These are phyloP conservation scores for Miamiensis avidus DNA, from an alignment of 169 alveolate species.

Conservation along the genomic window DNA sequence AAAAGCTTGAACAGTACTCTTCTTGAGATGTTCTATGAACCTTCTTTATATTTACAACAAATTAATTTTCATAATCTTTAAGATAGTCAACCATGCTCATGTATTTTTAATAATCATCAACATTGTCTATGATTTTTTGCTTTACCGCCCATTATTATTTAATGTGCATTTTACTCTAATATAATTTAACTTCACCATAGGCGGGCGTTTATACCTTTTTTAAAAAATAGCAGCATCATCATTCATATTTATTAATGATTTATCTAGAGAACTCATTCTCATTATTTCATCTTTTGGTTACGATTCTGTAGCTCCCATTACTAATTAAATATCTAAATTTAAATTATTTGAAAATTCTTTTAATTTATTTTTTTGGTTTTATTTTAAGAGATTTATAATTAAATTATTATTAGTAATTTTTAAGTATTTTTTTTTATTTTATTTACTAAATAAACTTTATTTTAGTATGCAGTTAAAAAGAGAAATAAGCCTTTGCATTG, in stretches of 20 bases:
- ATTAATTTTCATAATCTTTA: neutral
- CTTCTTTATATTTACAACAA: neutral
- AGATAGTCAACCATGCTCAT: neutral
- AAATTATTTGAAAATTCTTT: too few species aligned
- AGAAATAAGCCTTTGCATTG: neutral
- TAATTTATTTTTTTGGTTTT: too few species aligned
- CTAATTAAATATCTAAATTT: too few species aligned
- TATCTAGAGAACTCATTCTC: too few species aligned
- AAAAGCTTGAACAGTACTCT: neutral
- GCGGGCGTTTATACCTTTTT: neutral
- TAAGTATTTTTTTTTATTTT: too few species aligned
- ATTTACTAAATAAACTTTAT: too few species aligned
- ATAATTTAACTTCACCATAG: neutral
- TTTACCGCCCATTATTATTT: neutral
- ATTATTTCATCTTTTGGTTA: too few species aligned
- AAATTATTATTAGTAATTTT: too few species aligned
- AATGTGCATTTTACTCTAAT: too few species aligned
- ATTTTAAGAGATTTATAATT: neutral
- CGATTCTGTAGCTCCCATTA: neutral
- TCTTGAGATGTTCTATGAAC: neutral
- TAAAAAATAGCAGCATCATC: neutral
- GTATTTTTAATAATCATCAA: neutral
- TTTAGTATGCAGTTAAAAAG: too few species aligned
- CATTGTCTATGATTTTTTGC: too few species aligned
- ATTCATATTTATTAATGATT: neutral